Base-by-base conservation (phyloP, 352 stramenopile species). In the Globisporangium spiculum region DNA sequence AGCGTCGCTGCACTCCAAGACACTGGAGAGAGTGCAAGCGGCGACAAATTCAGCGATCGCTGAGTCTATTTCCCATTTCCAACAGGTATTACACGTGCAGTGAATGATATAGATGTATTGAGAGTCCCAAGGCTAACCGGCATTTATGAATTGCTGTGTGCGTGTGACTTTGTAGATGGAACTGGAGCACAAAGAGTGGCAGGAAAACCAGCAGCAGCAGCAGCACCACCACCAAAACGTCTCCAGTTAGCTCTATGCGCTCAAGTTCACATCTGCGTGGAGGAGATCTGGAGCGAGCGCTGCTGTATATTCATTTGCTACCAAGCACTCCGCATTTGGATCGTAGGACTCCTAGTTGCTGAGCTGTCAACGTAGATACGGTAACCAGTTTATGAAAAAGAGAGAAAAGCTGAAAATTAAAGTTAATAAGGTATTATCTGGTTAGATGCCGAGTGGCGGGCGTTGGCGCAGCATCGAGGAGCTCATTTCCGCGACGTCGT, bases 121-220 rank as follows among this genome's bases (percentile, higher is more conserved):
- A 55, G 50, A 0, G 12, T 64, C 1, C 5, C 8, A 36, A 67
- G 18, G 65, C 65, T 67, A 75, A 67, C 74, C 38, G 54, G n/a
- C 16, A 70, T 50, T 71, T 54, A n/a, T 62, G 38, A 44, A 67
- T 66, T 68, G 10, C 18, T 58, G 52, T 69, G 62, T 20, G n/a
- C 68, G 53, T 63, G 30, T 59, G 87, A 27, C 24, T n/a, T 18
- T 61, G 32, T 30, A 61, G 83, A 86, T 89, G 80, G 78, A 90
- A 57, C 20, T 80, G 18, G 71, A 76, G 60, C 81, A 91, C 58
- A 72, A 85, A 67, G 67, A 81, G 52, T 91, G 83, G 81, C 78
- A 88, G 26, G 69, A 83, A 52, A 69, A 32, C 36, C 71, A 77
- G 46, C 75, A 90, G 18, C 70, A 74, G 65, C 50, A 58, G 2